These are phyloP conservation scores for Fusarium sp. DNA, from an alignment of 2,329 filamentous ascomycete genomes.

Conservation along the genomic window DNA sequence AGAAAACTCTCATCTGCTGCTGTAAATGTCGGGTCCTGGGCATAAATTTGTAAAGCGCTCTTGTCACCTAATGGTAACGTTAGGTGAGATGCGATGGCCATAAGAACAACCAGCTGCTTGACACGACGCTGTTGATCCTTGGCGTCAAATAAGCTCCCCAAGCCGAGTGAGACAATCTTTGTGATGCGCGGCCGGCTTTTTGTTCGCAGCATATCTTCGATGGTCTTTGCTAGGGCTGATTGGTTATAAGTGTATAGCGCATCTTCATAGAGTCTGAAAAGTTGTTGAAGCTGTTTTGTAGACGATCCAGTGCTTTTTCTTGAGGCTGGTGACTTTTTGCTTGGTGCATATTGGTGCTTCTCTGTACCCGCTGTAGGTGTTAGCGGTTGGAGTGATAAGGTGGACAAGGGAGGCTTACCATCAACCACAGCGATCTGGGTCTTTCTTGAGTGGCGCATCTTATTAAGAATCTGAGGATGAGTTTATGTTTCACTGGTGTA, in stretches of 20 bases:
- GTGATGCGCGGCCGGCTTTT: slow-evolving; percentile 39
- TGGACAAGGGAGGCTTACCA: slow-evolving; percentile 7
- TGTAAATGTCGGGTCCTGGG: slow-evolving; percentile 46
- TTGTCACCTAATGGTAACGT: not conserved
- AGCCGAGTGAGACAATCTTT: slow-evolving; percentile 37
- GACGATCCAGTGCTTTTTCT: slow-evolving; percentile 23
- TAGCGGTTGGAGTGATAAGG: not conserved
- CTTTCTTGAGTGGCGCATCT: slow-evolving; percentile 33
- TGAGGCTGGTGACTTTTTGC: slow-evolving; percentile 16
- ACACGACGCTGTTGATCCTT: slow-evolving; percentile 45
- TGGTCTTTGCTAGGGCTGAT: slow-evolving; percentile 29
- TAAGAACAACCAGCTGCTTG: slow-evolving; percentile 44
- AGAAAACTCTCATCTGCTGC: slow-evolving; percentile 41
- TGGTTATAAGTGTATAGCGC: slow-evolving; percentile 28
- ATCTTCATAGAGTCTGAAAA: slow-evolving; percentile 34
- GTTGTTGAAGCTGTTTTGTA: slow-evolving; percentile 36
- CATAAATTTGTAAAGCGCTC: slow-evolving; percentile 21
- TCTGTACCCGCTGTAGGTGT: not conserved
- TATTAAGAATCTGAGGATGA: not conserved
- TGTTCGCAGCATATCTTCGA: slow-evolving; percentile 38
- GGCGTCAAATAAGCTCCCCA: slow-evolving; percentile 39
- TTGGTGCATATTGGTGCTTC: not conserved
- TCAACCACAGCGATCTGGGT: slow-evolving; percentile 3
- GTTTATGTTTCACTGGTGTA: not conserved
- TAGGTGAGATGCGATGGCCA: slow-evolving; percentile 39